Percentiles rank a stretch among this genome's conserved stretches.
Conservation (phyloP, 2,329 filamentous ascomycete species). For the Lachnellula suecica region DNA sequence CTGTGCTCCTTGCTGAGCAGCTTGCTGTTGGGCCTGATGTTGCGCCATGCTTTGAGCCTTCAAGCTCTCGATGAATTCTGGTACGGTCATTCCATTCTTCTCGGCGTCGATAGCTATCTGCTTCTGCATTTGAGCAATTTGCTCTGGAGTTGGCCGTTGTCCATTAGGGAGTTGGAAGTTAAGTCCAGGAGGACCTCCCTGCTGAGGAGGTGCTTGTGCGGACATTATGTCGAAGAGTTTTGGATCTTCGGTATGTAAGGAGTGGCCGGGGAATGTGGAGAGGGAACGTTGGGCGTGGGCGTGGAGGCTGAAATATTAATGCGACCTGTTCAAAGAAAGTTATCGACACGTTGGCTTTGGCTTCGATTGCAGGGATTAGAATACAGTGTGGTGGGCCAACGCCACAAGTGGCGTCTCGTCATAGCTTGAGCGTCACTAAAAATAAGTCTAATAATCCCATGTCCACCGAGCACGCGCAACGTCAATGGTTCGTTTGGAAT, state of each 20-base stretch:
- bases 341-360: not conserved
- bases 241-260: not conserved
- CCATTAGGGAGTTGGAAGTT: conserved; percentile 21
- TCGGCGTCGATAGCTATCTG: conserved; percentile 81
- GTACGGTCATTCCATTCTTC: conserved; percentile 80
- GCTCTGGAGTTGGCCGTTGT: conserved; percentile 70
- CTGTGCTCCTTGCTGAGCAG: conserved; percentile 38
- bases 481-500: no score
- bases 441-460: not conserved
- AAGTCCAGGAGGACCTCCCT: conserved; percentile 14
- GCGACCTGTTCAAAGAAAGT: not conserved
- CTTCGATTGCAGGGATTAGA: not conserved
- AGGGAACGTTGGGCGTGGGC: not conserved
- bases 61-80: conserved; percentile 75
- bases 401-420: not conserved
- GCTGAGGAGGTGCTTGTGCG: conserved; percentile 19
- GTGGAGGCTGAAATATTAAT: not conserved
- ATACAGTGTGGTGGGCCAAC: no score
- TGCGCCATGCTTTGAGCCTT: conserved; percentile 54
- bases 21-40: conserved; percentile 49
- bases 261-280: not conserved
- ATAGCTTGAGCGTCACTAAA: not conserved
- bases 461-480: no score
- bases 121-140: conserved; percentile 80
- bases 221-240: conserved; percentile 11